Conservation (phyloP, 2,329 filamentous ascomycete genomes). For the Ceratocystis alfenasii region DNA sequence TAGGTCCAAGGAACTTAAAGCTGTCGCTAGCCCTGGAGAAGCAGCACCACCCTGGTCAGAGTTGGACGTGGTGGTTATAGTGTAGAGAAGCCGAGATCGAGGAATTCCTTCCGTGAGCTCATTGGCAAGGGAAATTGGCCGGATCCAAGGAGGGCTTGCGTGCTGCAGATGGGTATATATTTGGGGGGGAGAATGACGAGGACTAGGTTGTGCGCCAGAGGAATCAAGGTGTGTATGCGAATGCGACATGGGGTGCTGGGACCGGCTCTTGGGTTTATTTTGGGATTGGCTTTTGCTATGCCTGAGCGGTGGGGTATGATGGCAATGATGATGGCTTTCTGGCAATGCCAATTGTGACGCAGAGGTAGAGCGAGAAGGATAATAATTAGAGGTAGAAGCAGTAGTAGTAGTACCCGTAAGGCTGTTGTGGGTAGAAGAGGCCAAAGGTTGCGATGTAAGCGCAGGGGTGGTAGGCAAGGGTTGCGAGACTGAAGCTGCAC, state of each 20-base stretch:
- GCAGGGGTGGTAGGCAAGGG: constrained; percentile 19
- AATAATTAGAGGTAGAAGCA: neutral
- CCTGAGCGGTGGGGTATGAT: neutral
- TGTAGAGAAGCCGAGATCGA: constrained; percentile 22
- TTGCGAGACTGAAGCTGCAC: constrained; percentile 7
- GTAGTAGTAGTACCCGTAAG: neutral
- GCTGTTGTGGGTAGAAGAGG: neutral
- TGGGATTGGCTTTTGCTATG: neutral
- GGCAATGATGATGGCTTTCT: neutral
- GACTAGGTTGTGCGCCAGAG: neutral
- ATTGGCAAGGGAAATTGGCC: constrained; percentile 20
- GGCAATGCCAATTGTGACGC: neutral
- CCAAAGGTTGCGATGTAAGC: constrained; percentile 5
- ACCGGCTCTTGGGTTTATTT: constrained; percentile 1
- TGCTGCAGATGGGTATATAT: constrained; percentile 4
- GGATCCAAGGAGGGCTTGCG: constrained; percentile 19
- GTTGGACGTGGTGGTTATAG: constrained; percentile 17
- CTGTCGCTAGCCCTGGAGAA: constrained; percentile 14
- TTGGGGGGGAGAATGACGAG: constrained; percentile 4
- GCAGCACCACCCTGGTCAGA: constrained; percentile 17
- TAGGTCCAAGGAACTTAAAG: constrained; percentile 20
- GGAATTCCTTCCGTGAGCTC: constrained; percentile 21
- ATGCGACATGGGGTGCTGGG: constrained; percentile 13
- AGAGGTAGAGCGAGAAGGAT: neutral
- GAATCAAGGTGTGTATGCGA: constrained; percentile 6